Percentiles rank a stretch among this genome's conserved stretches.
These are phyloP conservation scores for Thinopyrum elongatum DNA, from an alignment of 176 grass and related monocot species.

Conservation along the genomic window DNA sequence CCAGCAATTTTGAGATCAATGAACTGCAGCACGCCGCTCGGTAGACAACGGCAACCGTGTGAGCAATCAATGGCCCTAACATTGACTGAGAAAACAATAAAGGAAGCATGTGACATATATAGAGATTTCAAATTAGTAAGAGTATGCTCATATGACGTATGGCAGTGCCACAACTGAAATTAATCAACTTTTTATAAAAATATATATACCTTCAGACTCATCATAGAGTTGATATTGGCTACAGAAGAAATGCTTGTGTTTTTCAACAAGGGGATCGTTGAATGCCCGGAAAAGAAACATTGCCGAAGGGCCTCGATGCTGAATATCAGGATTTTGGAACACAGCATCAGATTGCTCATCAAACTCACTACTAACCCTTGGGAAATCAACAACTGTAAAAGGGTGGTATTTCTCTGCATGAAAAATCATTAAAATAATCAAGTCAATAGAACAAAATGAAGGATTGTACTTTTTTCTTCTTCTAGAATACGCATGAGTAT, in stretches of 20 bases:
- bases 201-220: slow-evolving; percentile 25
- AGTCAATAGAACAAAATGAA: background rate
- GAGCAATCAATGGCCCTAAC: slow-evolving; percentile 7
- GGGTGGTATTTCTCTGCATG: background rate
- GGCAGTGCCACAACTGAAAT: background rate
- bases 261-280: background rate
- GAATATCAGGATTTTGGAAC: background rate
- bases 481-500: too few species aligned
- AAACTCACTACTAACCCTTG: slow-evolving; percentile 22
- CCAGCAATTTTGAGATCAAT: too few species aligned
- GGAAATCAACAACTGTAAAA: slow-evolving; percentile 22
- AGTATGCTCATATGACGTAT: background rate
- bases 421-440: slow-evolving; percentile 14
- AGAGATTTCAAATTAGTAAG: background rate
- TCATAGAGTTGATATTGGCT: background rate
- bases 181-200: background rate
- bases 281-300: slow-evolving; percentile 18
- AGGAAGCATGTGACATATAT: background rate
- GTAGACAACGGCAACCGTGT: background rate
- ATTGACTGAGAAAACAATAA: slow-evolving; percentile 12
- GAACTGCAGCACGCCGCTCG: slow-evolving; percentile 5
- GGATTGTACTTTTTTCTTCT: too few species aligned
- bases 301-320: slow-evolving; percentile 4
- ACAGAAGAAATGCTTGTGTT: background rate
- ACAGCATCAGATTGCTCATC: background rate